These are phyloP conservation scores for Agapanthus africanus DNA, from an alignment of 106 monocot genomes.

Conservation along the genomic window DNA sequence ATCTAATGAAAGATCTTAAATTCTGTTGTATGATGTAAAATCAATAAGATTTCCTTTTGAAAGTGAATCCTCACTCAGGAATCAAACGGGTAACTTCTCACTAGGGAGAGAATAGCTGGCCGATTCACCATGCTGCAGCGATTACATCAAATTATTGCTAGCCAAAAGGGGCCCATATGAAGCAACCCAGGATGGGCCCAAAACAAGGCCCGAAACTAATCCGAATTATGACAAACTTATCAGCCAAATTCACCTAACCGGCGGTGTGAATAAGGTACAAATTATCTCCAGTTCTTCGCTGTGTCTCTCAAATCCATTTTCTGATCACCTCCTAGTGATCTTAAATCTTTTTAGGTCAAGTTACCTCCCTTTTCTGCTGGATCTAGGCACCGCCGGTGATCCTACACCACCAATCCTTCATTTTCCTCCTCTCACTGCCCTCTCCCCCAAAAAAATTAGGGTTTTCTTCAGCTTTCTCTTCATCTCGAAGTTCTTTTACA, in stretches of 20 bases:
- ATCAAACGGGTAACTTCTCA: no score
- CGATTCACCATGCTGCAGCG: no score
- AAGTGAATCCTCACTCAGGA: no score
- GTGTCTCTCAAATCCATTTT: slow-evolving; percentile 1
- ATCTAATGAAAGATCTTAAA: no score
- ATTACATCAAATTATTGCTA: no score
- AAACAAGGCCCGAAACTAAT: not conserved
- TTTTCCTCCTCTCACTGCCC: slow-evolving; percentile 3
- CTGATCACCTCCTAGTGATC: slow-evolving; percentile 48
- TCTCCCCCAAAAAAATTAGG: not conserved
- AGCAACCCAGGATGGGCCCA: not conserved
- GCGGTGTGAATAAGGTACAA: slow-evolving; percentile 10
- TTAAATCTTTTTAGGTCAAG: not conserved
- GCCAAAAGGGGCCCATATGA: no score
- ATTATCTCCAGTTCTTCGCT: not conserved
- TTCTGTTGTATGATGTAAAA: no score
- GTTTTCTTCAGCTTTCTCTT: not conserved
- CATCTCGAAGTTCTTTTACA: not conserved
- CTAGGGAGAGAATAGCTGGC: no score
- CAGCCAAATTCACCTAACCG: not conserved
- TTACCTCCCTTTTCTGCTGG: not conserved
- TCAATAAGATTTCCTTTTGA: no score
- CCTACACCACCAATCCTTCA: slow-evolving; percentile 17
- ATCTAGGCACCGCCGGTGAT: slow-evolving; percentile 22
- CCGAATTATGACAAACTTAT: not conserved